Evolutionary conservation across 805 yeast species (phyloP).

Genomic region (Candida manassasensis): DNA sequence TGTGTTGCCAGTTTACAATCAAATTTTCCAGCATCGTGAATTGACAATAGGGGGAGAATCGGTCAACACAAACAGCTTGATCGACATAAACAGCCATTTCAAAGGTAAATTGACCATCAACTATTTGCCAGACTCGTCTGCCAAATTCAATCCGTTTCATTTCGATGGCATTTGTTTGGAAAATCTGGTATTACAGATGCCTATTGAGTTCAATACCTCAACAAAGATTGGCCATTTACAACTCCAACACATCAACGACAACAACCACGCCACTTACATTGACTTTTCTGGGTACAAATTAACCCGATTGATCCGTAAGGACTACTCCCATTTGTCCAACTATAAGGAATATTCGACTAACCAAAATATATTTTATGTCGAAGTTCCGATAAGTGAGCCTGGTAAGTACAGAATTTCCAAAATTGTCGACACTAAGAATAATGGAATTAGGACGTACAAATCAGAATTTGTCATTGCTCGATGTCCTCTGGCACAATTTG

Average conservation of each 20-base stretch:
- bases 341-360: slow-evolving; percentile 25
- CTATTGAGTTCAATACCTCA: slow-evolving; percentile 78
- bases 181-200: slow-evolving; percentile 39
- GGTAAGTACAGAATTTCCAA: slow-evolving; percentile 73
- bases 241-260: slow-evolving; percentile 55
- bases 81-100: slow-evolving; percentile 59
- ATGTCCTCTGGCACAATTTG: slow-evolving; percentile 72
- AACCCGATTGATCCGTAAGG: slow-evolving; percentile 28
- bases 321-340: slow-evolving; percentile 26
- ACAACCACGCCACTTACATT: slow-evolving; percentile 41
- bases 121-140: slow-evolving; percentile 87
- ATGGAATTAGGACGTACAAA: slow-evolving; percentile 55
- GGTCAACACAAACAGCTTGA: slow-evolving; percentile 29
- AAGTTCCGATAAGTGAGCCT: slow-evolving; percentile 59
- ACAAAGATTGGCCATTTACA: slow-evolving; percentile 65
- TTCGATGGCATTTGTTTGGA: slow-evolving; percentile 58
- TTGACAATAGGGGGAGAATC: slow-evolving; percentile 50
- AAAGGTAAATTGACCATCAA: slow-evolving; percentile 84
- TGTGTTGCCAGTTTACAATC: slow-evolving; percentile 40
- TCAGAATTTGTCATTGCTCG: slow-evolving; percentile 62
- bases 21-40: slow-evolving; percentile 38
- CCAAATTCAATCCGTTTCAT: slow-evolving; percentile 70
- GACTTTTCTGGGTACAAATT: slow-evolving; percentile 60
- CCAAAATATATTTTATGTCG: slow-evolving; percentile 50
- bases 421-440: slow-evolving; percentile 61